Base-by-base conservation (phyloP, 352 stramenopile species). In the Globisporangium radiosum region DNA sequence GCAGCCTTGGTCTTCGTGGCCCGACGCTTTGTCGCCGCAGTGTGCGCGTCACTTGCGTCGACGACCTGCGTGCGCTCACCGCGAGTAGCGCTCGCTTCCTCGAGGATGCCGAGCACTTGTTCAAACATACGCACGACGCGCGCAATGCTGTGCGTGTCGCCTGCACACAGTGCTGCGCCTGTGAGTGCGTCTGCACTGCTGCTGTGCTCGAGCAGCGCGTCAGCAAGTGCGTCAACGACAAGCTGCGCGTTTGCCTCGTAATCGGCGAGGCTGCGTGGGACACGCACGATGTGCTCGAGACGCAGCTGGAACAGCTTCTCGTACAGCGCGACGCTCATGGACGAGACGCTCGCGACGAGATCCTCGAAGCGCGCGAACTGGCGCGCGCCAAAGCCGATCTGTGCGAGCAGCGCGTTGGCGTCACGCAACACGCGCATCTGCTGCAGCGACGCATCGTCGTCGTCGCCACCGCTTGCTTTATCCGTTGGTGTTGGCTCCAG, bases 301-400 rank as follows among this genome's bases (percentile, higher is more conserved):
- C 85, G 75, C 54, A 96, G 83, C 61, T 94, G 80, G 63, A 97
- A 97, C 52, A 97, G 73, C 63, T 87, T 88, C 69, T 96, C 89
- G 66, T 95, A 96, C 1, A 97, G 74, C 38, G 89, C 88, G 57
- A 97, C 88, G 63, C 92, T 92, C 88, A 97, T 97, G 53, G 81
- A 95, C 50, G 86, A 95, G 7, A 92, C 85, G 51, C 78, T 94
- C 56, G 88, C 88, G 17, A 92, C 78, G 8, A 97, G 71, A 49
- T 96, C 87, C 9, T 81, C 76, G 13, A 78, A 76, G 36, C 64
- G 72, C 44, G 75, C 72, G 57, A 97, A 96, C n/a, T 79, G 65
- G 52, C 87, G 86, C 38, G 86, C 76, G 42, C 76, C 83, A 56
- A 96, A 95, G 50, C 85, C 86, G 59, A 95, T 74, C 54, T 73